Evolutionary conservation across 345 rosid species (phyloP).

Genomic region (Eucalyptus coolabah): DNA sequence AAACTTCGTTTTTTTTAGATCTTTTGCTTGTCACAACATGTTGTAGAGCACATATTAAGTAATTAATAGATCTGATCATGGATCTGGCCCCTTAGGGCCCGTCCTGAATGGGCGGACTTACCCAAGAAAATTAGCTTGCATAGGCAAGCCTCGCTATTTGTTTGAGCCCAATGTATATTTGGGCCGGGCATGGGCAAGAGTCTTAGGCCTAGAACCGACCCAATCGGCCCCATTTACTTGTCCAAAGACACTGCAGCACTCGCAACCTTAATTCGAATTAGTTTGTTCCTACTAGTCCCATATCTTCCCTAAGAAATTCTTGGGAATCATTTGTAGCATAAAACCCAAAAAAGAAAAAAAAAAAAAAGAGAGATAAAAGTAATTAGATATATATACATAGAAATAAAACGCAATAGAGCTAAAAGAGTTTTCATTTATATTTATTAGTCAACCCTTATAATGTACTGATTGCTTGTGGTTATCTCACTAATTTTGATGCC

Average conservation of each 20-base stretch:
- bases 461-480: too few species aligned
- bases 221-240: not conserved
- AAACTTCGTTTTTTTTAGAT: too few species aligned
- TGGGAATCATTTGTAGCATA: too few species aligned
- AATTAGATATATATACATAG: too few species aligned
- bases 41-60: not conserved
- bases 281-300: not conserved
- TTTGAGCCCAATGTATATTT: not conserved
- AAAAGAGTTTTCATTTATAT: too few species aligned
- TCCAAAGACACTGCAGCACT: not conserved
- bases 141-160: not conserved
- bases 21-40: not conserved
- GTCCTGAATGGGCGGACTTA: not conserved
- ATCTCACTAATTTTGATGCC: too few species aligned
- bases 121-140: not conserved
- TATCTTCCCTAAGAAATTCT: not conserved
- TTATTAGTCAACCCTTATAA: too few species aligned
- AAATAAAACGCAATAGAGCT: too few species aligned
- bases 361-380: too few species aligned
- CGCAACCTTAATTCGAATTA: too few species aligned
- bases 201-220: not conserved
- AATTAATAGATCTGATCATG: not conserved
- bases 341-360: too few species aligned
- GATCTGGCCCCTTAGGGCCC: rapidly evolving
- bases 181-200: not conserved